phyloP scores from a whole-genome alignment of 2,329 filamentous ascomycete species.

The Xylariaceae sp. region DNA sequence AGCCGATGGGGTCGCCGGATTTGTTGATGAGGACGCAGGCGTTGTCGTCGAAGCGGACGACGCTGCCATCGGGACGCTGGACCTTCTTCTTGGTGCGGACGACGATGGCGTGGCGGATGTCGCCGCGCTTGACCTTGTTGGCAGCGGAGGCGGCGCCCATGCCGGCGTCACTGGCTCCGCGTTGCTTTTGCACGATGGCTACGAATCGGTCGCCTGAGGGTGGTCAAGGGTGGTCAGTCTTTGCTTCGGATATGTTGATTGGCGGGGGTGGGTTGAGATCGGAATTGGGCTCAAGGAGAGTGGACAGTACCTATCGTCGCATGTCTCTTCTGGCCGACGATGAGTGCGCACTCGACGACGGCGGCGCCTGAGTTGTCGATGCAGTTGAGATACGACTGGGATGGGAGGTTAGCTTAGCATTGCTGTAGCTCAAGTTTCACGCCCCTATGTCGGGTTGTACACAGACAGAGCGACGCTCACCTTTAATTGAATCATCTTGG shows the following conservation, averaged over 20 bases:
- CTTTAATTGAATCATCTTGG: conserved; percentile 91
- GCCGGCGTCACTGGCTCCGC: conserved; percentile 70
- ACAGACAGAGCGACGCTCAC: conserved; percentile 37
- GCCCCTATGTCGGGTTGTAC: no score
- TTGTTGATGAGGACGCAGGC: conserved; percentile 98
- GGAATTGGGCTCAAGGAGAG: no score
- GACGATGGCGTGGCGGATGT: conserved; percentile 93
- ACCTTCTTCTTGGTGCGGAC: conserved; percentile 88
- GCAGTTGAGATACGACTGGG: conserved; percentile 95
- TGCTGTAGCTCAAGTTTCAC: no score
- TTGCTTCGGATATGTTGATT: not conserved
- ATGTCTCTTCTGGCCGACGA: conserved; percentile 84
- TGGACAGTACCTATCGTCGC: conserved; percentile 74
- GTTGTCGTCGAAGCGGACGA: conserved; percentile 95
- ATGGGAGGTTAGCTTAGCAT: not conserved
- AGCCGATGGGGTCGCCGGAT: conserved; percentile 90
- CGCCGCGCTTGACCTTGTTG: conserved; percentile 93
- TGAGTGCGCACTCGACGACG: conserved; percentile 92
- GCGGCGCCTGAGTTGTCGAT: conserved; percentile 99
- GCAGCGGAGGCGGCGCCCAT: conserved; percentile 70
- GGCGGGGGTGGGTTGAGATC: not conserved
- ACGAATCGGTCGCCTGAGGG: conserved; percentile 86
- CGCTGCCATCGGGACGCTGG: conserved; percentile 82
- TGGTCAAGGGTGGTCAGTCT: not conserved
- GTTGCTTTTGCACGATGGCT: conserved; percentile 95